A percentile compares a stretch with the other conserved stretches of the same genome.
phyloP scores from a whole-genome alignment of 2,329 filamentous ascomycete species.

The Cucurbitaria berberidis region DNA sequence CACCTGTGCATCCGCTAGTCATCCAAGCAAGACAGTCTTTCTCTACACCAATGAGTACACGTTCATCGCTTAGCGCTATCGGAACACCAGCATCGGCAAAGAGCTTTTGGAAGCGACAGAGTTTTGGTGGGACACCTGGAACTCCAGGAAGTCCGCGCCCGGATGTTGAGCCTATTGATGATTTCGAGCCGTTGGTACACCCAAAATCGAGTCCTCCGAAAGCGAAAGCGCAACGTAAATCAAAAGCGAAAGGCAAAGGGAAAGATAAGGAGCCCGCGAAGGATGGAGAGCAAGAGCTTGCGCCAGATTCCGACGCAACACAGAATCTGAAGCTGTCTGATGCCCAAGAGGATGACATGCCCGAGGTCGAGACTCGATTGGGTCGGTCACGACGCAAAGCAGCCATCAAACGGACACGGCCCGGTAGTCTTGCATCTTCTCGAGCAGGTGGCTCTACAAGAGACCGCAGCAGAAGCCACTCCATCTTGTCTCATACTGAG shows the following conservation, averaged over 20 bases:
- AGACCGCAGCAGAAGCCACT: constrained; percentile 57
- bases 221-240: constrained; percentile 31
- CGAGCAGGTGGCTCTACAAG: constrained; percentile 53
- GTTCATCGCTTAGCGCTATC: constrained; percentile 33
- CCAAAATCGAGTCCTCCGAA: constrained; percentile 29
- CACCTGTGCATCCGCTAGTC: constrained; percentile 32
- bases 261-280: constrained; percentile 32
- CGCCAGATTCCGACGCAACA: constrained; percentile 16
- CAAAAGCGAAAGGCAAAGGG: constrained; percentile 32
- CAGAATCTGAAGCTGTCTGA: constrained; percentile 19
- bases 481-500: constrained; percentile 55
- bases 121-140: constrained; percentile 19
- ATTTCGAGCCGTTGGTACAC: constrained; percentile 23
- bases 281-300: constrained; percentile 14
- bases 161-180: constrained; percentile 36
- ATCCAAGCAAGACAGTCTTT: constrained; percentile 31
- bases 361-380: constrained; percentile 38
- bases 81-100: constrained; percentile 40
- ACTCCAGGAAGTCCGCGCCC: constrained; percentile 32
- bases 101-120: constrained; percentile 38
- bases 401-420: constrained; percentile 35
- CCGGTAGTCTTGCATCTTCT: constrained; percentile 55
- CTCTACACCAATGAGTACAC: constrained; percentile 34
- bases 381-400: constrained; percentile 41
- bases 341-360: constrained; percentile 31